Percentiles rank a stretch among this genome's conserved stretches.
Conservation (phyloP, 208 protist species). For the Trypanosoma lewisi region DNA sequence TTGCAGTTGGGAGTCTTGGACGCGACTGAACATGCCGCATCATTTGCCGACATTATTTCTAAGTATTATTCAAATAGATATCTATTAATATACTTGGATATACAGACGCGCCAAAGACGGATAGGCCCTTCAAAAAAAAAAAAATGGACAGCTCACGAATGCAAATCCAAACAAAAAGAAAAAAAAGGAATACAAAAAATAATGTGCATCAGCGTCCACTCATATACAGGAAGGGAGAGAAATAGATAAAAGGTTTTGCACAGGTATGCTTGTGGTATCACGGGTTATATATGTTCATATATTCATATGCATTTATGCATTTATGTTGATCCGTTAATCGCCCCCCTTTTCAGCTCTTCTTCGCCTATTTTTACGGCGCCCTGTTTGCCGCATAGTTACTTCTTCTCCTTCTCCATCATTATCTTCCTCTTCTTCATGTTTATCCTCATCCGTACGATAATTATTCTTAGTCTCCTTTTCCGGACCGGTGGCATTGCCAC, state of each 20-base stretch:
- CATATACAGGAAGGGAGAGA: too few species aligned
- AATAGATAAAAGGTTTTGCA: too few species aligned
- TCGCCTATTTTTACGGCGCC: conserved; percentile 4
- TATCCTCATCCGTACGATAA: too few species aligned
- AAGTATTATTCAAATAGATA: too few species aligned
- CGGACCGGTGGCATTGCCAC: conserved; percentile 3
- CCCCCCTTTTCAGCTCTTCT: not conserved
- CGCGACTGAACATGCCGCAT: not conserved
- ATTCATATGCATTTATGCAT: too few species aligned
- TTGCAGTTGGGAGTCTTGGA: conserved; percentile 58
- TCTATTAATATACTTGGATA: too few species aligned
- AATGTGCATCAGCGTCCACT: too few species aligned
- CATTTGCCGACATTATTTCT: not conserved
- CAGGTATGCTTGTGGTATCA: too few species aligned
- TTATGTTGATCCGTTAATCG: too few species aligned
- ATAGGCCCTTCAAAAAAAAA: conserved; percentile 15
- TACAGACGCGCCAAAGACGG: too few species aligned
- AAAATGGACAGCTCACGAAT: conserved; percentile 8
- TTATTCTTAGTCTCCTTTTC: conserved; percentile 4
- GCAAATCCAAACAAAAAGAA: not conserved
- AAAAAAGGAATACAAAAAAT: conserved; percentile 11
- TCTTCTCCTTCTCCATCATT: conserved; percentile 3
- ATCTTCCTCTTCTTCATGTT: conserved; percentile 17
- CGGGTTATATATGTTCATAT: too few species aligned
- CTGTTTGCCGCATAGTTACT: not conserved